phyloP scores from a whole-genome alignment of 1,139 yeast species.

The Pichia sp. region DNA sequence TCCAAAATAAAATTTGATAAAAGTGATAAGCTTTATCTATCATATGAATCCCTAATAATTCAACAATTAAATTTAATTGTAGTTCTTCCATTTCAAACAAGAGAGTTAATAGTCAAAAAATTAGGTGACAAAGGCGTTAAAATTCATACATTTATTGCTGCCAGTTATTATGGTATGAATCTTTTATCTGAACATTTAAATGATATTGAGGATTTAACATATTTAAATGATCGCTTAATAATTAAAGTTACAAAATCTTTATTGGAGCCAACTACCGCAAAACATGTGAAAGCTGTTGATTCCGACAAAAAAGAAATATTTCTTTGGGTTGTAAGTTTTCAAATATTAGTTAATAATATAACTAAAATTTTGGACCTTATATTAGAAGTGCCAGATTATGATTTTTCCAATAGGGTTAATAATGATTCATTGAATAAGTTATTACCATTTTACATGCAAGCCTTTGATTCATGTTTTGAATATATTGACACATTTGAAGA shows the following conservation, averaged over 20 bases:
- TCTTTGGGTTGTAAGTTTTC: slow-evolving; percentile 43
- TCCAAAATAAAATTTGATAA: slow-evolving; percentile 29
- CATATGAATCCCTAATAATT: slow-evolving; percentile 40
- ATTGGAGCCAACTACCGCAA: slow-evolving; percentile 32
- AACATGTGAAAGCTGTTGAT: slow-evolving; percentile 7
- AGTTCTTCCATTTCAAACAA: slow-evolving; percentile 53
- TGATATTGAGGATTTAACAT: slow-evolving; percentile 29
- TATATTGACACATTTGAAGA: slow-evolving; percentile 24
- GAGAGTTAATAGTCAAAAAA: slow-evolving; percentile 42
- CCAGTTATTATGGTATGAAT: slow-evolving; percentile 47
- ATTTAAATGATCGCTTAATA: slow-evolving; percentile 44
- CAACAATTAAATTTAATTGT: slow-evolving; percentile 49
- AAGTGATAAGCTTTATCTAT: slow-evolving; percentile 22
- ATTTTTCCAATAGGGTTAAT: slow-evolving; percentile 22
- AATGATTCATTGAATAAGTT: slow-evolving; percentile 30
- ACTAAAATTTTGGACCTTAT: slow-evolving; percentile 25
- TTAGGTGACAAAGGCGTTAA: slow-evolving; percentile 27
- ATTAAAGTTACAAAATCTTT: slow-evolving; percentile 34
- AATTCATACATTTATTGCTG: slow-evolving; percentile 59
- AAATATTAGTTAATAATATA: slow-evolving; percentile 26
- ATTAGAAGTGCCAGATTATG: slow-evolving; percentile 20
- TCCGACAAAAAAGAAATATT: slow-evolving; percentile 7
- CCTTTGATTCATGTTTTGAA: slow-evolving; percentile 39
- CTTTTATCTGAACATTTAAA: slow-evolving; percentile 36
- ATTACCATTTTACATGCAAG: slow-evolving; percentile 42